These are phyloP conservation scores for Trypanosoma rangeli DNA, from an alignment of 208 protist species.

Conservation along the genomic window DNA sequence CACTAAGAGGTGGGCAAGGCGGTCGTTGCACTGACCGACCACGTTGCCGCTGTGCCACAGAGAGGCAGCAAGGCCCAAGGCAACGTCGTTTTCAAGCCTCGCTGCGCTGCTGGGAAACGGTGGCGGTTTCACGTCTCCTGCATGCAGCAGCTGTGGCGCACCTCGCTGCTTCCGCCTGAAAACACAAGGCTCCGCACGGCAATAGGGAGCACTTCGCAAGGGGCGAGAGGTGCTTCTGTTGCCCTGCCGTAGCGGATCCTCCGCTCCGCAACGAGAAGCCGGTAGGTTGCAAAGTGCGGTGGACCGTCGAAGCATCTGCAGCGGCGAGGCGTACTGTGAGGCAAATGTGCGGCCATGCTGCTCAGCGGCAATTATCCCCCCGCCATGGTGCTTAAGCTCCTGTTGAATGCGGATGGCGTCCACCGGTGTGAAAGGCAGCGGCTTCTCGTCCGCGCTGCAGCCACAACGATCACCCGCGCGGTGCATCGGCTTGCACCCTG, in stretches of 20 bases:
- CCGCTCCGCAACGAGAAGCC: background rate
- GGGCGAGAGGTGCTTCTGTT: background rate
- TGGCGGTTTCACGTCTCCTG: background rate
- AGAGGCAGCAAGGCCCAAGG: slow-evolving; percentile 22
- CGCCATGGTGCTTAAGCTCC: slow-evolving; percentile 9
- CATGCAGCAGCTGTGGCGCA: background rate
- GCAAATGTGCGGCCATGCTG: slow-evolving; percentile 17
- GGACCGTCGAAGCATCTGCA: slow-evolving; percentile 18
- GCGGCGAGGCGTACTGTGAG: slow-evolving; percentile 17
- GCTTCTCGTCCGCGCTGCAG: background rate
- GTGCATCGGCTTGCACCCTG: background rate
- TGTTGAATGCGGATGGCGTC: slow-evolving; percentile 27
- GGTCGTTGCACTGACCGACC: slow-evolving; percentile 29
- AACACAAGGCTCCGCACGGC: slow-evolving; percentile 9
- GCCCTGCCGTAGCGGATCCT: background rate
- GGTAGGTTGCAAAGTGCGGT: background rate
- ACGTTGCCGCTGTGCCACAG: slow-evolving; percentile 28
- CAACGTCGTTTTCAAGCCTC: slow-evolving; percentile 27
- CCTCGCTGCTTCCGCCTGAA: background rate
- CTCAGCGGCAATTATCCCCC: slow-evolving; percentile 13
- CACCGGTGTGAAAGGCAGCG: background rate
- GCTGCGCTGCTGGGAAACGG: slow-evolving; percentile 29
- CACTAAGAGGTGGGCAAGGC: slow-evolving; percentile 25
- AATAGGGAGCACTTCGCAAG: background rate
- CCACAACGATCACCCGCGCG: background rate